Conservation (phyloP, 108 stramenopile genomes). For the Asterionellopsis glacialis region DNA sequence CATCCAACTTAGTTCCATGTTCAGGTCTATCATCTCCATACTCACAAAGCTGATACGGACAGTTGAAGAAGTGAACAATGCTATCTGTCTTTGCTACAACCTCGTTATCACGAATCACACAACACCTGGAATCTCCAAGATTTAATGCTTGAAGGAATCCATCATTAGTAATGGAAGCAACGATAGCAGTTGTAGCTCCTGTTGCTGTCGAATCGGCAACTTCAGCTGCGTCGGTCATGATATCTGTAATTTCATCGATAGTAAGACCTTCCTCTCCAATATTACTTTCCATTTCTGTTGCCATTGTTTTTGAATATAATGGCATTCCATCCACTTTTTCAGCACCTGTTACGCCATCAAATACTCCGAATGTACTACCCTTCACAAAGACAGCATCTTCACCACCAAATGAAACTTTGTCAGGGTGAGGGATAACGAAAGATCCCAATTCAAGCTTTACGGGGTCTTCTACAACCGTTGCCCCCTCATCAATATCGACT, state of each 20-base stretch:
- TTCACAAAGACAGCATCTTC: constrained; percentile 79
- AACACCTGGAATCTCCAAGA: constrained; percentile 70
- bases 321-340: constrained; percentile 67
- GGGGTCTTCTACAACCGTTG: too few species aligned
- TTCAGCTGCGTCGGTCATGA: constrained; percentile 52
- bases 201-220: constrained; percentile 61
- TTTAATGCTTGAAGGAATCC: constrained; percentile 68
- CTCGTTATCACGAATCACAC: constrained; percentile 65
- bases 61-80: constrained; percentile 83
- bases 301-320: constrained; percentile 69
- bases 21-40: constrained; percentile 75
- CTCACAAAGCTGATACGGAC: constrained; percentile 80
- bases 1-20: constrained; percentile 71
- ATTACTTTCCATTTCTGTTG: constrained; percentile 51
- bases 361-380: constrained; percentile 77
- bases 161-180: constrained; percentile 71
- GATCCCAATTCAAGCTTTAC: constrained; percentile 39
- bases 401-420: constrained; percentile 79
- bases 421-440: constrained; percentile 72
- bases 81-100: constrained; percentile 64
- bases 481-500: too few species aligned
- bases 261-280: constrained; percentile 26
- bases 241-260: constrained; percentile 53
- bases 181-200: constrained; percentile 82
- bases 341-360: constrained; percentile 88